phyloP scores from a whole-genome alignment of 192 early-diverging fungal species.

The Phycomyces nitens region DNA sequence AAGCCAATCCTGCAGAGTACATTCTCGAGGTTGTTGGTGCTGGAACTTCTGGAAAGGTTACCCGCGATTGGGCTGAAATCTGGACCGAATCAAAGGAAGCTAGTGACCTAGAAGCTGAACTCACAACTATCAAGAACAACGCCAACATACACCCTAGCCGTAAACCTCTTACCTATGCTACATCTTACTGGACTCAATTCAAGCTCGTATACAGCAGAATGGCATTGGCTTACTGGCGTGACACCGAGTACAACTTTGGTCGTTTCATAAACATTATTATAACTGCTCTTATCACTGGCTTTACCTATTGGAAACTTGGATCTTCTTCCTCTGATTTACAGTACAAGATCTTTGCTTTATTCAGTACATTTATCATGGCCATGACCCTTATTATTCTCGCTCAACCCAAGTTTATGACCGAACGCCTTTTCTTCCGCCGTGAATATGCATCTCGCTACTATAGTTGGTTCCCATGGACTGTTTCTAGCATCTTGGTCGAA shows the following conservation, averaged over 20 bases:
- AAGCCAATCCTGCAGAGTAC: slow-evolving; percentile 83
- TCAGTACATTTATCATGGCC: slow-evolving; percentile 64
- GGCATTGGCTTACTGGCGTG: slow-evolving; percentile 66
- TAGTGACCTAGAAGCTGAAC: slow-evolving; percentile 37
- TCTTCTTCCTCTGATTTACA: slow-evolving; percentile 55
- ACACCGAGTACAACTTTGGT: slow-evolving; percentile 73
- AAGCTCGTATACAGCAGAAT: slow-evolving; percentile 62
- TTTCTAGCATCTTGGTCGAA: slow-evolving; percentile 62
- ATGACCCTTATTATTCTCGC: slow-evolving; percentile 67
- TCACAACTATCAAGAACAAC: slow-evolving; percentile 47
- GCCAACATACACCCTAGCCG: slow-evolving; percentile 31
- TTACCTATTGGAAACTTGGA: slow-evolving; percentile 68
- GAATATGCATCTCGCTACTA: slow-evolving; percentile 69
- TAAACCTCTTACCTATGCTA: slow-evolving; percentile 44
- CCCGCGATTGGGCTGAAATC: slow-evolving; percentile 66
- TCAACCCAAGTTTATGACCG: slow-evolving; percentile 61
- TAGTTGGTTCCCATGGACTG: slow-evolving; percentile 61
- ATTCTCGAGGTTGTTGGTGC: slow-evolving; percentile 80
- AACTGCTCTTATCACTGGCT: slow-evolving; percentile 61
- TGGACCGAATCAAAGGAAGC: slow-evolving; percentile 63
- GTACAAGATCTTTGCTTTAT: slow-evolving; percentile 70
- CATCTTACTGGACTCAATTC: slow-evolving; percentile 44
- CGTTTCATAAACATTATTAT: slow-evolving; percentile 59
- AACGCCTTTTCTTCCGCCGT: slow-evolving; percentile 65
- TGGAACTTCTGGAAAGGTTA: slow-evolving; percentile 47